These are phyloP conservation scores for Alternaria consortialis DNA, from an alignment of 2,329 filamentous ascomycete species.

Conservation along the genomic window DNA sequence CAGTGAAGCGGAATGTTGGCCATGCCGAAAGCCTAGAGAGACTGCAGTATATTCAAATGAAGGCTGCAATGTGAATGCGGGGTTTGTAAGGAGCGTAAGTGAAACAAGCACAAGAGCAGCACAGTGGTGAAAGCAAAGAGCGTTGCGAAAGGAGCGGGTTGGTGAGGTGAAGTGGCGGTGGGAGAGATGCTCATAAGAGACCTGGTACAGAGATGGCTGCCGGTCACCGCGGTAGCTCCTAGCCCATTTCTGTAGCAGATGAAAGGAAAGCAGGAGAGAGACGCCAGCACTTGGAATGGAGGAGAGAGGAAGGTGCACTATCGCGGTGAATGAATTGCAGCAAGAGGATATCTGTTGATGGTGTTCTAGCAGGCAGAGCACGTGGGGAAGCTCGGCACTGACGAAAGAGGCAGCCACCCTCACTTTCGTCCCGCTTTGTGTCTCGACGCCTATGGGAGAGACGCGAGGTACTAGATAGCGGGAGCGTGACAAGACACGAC, in stretches of 20 bases:
- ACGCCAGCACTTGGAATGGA: constrained; percentile 18
- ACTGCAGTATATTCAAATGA: constrained; percentile 7
- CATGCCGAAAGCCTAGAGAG: constrained; percentile 46
- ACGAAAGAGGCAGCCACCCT: constrained; percentile 49
- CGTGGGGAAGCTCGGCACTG: constrained; percentile 38
- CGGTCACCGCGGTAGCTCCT: constrained; percentile 36
- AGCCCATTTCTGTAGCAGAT: constrained; percentile 28
- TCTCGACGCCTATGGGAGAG: constrained; percentile 66
- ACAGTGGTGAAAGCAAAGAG: constrained; percentile 33
- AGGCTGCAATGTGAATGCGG: constrained; percentile 9
- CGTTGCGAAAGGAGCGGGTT: constrained; percentile 50
- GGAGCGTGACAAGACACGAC: constrained; percentile 56
- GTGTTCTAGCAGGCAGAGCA: constrained; percentile 38
- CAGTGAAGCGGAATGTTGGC: constrained; percentile 74
- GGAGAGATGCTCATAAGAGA: constrained; percentile 33
- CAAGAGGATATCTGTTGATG: constrained; percentile 41
- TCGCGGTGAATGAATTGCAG: constrained; percentile 13
- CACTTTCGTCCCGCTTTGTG: constrained; percentile 75
- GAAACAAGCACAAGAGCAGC: constrained; percentile 33
- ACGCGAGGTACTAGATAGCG: constrained; percentile 75
- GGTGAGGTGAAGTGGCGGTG: constrained; percentile 41
- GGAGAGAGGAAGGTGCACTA: constrained; percentile 36
- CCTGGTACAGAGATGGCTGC: constrained; percentile 31
- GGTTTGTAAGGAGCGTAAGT: constrained; percentile 38
- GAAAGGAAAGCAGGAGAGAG: constrained; percentile 26